A percentile compares a stretch with the other conserved stretches of the same genome.
These are phyloP conservation scores for Quercus cerris DNA, from an alignment of 306 rosid species.

Conservation along the genomic window DNA sequence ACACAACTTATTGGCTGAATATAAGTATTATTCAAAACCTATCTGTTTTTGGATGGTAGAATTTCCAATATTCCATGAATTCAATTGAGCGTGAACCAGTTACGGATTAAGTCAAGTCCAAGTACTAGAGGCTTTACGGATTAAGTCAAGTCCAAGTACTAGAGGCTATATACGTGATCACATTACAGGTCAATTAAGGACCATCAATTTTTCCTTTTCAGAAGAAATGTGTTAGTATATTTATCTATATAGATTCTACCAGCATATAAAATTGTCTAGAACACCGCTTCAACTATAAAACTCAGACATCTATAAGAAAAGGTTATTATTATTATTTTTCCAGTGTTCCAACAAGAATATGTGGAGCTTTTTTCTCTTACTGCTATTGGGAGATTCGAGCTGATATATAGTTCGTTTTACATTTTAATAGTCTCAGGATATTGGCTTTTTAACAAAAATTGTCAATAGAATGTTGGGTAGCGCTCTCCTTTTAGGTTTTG, in stretches of 20 bases:
- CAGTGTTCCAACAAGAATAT: neutral
- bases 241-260: neutral
- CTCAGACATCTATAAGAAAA: neutral
- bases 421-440: neutral
- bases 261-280: neutral
- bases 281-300: neutral
- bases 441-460: too few relatives aligned
- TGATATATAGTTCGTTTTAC: neutral
- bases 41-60: too few relatives aligned
- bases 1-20: too few relatives aligned
- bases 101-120: constrained; percentile 71
- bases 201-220: neutral
- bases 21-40: too few relatives aligned
- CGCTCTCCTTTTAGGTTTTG: too few relatives aligned
- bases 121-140: constrained; percentile 76
- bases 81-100: constrained; percentile 84
- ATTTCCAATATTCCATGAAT: too few relatives aligned
- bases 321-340: neutral
- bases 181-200: constrained; percentile 56
- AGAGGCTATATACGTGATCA: constrained; percentile 88
- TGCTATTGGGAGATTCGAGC: neutral
- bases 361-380: neutral
- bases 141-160: constrained; percentile 73
- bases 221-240: neutral
- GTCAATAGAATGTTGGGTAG: too few relatives aligned